Evolutionary conservation across 2,329 filamentous ascomycete genomes (phyloP).

Genomic region (Nemania diffusa): DNA sequence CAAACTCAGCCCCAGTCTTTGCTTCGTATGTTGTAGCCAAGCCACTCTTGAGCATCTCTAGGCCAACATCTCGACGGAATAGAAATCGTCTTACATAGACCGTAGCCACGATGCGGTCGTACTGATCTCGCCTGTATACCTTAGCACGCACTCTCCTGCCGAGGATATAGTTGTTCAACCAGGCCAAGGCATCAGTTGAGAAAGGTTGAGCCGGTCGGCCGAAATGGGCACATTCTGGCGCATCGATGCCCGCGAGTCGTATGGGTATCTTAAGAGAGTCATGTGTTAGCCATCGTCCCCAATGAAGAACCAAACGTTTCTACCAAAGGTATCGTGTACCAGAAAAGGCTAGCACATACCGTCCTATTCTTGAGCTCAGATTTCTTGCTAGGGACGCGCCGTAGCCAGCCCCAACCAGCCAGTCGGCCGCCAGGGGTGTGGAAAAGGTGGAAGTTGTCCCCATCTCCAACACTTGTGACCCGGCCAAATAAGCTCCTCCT

Average conservation of each 20-base stretch:
- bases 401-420: conserved; percentile 92
- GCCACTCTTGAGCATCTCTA: conserved; percentile 87
- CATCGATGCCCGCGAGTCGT: conserved; percentile 90
- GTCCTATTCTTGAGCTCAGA: conserved; percentile 80
- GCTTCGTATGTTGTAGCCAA: conserved; percentile 94
- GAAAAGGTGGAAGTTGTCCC: conserved; percentile 93
- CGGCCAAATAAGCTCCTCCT: conserved; percentile 81
- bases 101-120: conserved; percentile 88
- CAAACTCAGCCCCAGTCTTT: conserved; percentile 89
- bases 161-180: conserved; percentile 78
- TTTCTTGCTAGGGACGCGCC: conserved; percentile 75
- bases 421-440: conserved; percentile 92
- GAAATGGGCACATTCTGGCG: conserved; percentile 93
- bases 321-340: not conserved
- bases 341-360: conserved; percentile 60
- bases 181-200: conserved; percentile 81
- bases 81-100: conserved; percentile 78
- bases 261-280: conserved; percentile 74
- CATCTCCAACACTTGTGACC: conserved; percentile 95
- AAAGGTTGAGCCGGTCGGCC: conserved; percentile 88
- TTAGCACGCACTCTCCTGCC: conserved; percentile 81
- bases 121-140: conserved; percentile 88
- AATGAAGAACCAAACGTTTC: not conserved
- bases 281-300: conserved; percentile 18
- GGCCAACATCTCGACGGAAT: conserved; percentile 81